Evolutionary conservation across 208 protist species (phyloP).

Genomic region (Trypanosoma conorhini): DNA sequence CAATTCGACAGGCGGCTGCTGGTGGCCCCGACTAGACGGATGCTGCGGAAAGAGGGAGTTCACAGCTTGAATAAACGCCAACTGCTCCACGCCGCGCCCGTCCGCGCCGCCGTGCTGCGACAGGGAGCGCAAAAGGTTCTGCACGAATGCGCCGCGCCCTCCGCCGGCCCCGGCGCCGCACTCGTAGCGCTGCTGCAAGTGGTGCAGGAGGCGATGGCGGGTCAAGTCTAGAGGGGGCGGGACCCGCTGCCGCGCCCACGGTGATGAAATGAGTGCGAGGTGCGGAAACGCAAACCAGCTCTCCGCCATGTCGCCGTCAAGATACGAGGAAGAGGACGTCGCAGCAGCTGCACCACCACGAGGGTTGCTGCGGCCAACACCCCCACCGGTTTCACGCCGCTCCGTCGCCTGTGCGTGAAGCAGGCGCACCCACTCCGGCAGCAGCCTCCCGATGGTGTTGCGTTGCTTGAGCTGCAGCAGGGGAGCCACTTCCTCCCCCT

Average conservation of each 20-base stretch:
- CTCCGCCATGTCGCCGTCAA: slow-evolving; percentile 22
- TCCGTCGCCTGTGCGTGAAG: slow-evolving; percentile 6
- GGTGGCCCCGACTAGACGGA: background rate
- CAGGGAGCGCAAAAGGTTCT: slow-evolving; percentile 10
- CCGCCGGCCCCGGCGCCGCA: background rate
- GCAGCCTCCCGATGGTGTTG: slow-evolving; percentile 4
- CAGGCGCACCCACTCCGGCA: slow-evolving; percentile 26
- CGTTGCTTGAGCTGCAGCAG: slow-evolving; percentile 19
- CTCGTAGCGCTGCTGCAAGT: slow-evolving; percentile 22
- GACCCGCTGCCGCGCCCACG: slow-evolving; percentile 14
- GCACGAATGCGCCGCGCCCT: background rate
- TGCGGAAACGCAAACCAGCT: slow-evolving; percentile 32
- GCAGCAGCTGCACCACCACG: background rate
- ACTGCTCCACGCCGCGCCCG: slow-evolving; percentile 1
- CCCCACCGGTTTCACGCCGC: background rate
- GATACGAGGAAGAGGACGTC: slow-evolving; percentile 18
- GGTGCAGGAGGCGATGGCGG: slow-evolving; percentile 8
- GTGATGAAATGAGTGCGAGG: slow-evolving; percentile 20
- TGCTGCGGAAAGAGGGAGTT: slow-evolving; percentile 4
- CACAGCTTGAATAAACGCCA: slow-evolving; percentile 10
- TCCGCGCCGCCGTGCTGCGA: background rate
- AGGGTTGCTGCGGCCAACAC: background rate
- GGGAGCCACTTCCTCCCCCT: background rate
- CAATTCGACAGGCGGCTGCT: slow-evolving; percentile 15
- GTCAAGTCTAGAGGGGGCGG: background rate